Conservation (phyloP, 164 flowering plant genomes). For the Cinnamomum micranthum region DNA sequence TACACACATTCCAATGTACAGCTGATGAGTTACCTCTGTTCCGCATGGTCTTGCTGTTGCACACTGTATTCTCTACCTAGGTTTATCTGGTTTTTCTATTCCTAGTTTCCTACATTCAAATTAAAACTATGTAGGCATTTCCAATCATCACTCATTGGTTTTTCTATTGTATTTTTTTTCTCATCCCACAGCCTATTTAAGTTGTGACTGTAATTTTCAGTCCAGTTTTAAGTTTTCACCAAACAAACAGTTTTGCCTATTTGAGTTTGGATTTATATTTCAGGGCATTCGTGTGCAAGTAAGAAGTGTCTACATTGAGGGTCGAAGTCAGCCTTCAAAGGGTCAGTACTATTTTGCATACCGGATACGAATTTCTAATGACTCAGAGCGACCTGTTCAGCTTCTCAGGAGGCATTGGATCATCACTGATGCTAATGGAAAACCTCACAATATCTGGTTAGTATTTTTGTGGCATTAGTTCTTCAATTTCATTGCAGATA, state of each 20-base stretch:
- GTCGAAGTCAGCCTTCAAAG: slow-evolving; percentile 80
- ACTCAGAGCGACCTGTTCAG: slow-evolving; percentile 88
- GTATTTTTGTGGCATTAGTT: not conserved
- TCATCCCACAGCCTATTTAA: not conserved
- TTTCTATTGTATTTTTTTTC: not conserved
- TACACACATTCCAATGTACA: not conserved
- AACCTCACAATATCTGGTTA: slow-evolving; percentile 76
- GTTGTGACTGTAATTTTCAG: not conserved
- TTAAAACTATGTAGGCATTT: too few relatives aligned
- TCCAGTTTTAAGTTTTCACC: not conserved
- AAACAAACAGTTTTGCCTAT: not conserved
- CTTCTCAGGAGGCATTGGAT: slow-evolving; percentile 95
- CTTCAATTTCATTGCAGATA: too few relatives aligned
- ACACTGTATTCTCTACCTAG: too few relatives aligned
- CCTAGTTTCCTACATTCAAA: not conserved
- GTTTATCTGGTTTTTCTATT: too few relatives aligned
- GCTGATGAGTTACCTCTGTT: not conserved
- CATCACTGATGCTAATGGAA: slow-evolving; percentile 83
- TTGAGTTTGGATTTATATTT: slow-evolving; percentile 8
- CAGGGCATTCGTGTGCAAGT: slow-evolving; percentile 95
- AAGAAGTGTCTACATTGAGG: slow-evolving; percentile 83
- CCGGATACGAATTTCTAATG: slow-evolving; percentile 85
- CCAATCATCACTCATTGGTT: not conserved
- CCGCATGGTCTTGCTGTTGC: not conserved
- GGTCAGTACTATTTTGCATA: slow-evolving; percentile 85